Conservation (phyloP, 2,329 filamentous ascomycete genomes). For the Sporothrix variecibatus region DNA sequence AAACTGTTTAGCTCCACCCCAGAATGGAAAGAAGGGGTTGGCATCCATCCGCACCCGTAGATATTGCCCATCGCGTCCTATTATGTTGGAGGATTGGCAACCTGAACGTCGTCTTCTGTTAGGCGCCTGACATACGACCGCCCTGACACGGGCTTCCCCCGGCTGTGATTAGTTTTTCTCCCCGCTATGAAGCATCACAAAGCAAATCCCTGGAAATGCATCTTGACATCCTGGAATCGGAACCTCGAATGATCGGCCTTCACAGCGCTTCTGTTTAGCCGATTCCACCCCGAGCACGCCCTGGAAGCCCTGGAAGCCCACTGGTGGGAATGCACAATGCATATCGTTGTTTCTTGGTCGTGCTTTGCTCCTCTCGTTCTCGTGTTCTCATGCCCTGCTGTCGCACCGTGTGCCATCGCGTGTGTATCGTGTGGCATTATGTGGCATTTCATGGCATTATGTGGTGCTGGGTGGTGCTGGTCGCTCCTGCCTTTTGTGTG, state of each 20-base stretch:
- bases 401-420: slow-evolving; percentile 1
- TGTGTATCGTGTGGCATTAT: background rate
- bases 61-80: background rate
- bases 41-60: slow-evolving; percentile 18
- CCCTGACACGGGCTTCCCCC: background rate
- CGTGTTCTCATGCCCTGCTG: background rate
- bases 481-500: background rate
- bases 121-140: background rate
- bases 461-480: background rate
- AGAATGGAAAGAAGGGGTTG: background rate
- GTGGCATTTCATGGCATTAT: background rate
- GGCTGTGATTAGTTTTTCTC: background rate
- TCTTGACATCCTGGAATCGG: background rate
- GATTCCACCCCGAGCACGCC: background rate
- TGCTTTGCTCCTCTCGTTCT: background rate
- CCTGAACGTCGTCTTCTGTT: background rate
- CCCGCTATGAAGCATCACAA: background rate
- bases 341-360: background rate
- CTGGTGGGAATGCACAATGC: background rate
- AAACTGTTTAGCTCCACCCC: slow-evolving; percentile 14
- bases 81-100: background rate
- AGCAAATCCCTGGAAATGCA: background rate
- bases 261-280: background rate
- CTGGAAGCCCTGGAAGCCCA: background rate
- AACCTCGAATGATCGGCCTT: background rate